Evolutionary conservation across 257 asterid species (phyloP).

Genomic region (Eustoma russellianum): DNA sequence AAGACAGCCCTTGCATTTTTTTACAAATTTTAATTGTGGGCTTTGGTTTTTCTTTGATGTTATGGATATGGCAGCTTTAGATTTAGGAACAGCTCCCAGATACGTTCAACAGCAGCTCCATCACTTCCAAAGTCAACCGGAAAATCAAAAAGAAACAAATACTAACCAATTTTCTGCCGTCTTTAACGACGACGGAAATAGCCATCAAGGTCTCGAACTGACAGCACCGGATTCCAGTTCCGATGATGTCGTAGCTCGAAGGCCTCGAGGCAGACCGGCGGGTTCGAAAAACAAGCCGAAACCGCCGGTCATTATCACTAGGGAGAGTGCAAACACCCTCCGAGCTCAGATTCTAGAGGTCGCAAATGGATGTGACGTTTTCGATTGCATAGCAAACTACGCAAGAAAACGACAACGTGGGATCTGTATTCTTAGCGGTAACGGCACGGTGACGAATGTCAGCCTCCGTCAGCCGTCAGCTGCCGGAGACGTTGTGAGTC

Average conservation of each 20-base stretch:
- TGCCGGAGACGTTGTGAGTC: slow-evolving; percentile 27
- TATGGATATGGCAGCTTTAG: slow-evolving; percentile 55
- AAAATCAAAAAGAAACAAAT: slow-evolving; percentile 28
- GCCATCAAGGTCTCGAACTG: slow-evolving; percentile 15
- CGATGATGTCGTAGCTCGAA: slow-evolving; percentile 36
- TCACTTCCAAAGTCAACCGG: slow-evolving; percentile 33
- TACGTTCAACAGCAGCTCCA: slow-evolving; percentile 41
- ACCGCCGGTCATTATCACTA: slow-evolving; percentile 46
- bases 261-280: slow-evolving; percentile 51
- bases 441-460: slow-evolving; percentile 43
- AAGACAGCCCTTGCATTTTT: not conserved
- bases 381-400: slow-evolving; percentile 34
- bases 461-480: slow-evolving; percentile 38
- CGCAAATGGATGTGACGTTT: slow-evolving; percentile 34
- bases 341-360: slow-evolving; percentile 51
- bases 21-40: slow-evolving; percentile 4
- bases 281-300: slow-evolving; percentile 49
- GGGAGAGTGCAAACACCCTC: slow-evolving; percentile 51
- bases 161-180: slow-evolving; percentile 30
- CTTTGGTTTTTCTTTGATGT: not conserved
- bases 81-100: slow-evolving; percentile 61
- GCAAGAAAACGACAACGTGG: slow-evolving; percentile 52
- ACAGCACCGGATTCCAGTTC: slow-evolving; percentile 13
- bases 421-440: slow-evolving; percentile 48
- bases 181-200: slow-evolving; percentile 11